Percentiles rank a stretch among this genome's conserved stretches.
These are phyloP conservation scores for Globisporangium okanoganense DNA, from an alignment of 352 stramenopile genomes.

Conservation along the genomic window DNA sequence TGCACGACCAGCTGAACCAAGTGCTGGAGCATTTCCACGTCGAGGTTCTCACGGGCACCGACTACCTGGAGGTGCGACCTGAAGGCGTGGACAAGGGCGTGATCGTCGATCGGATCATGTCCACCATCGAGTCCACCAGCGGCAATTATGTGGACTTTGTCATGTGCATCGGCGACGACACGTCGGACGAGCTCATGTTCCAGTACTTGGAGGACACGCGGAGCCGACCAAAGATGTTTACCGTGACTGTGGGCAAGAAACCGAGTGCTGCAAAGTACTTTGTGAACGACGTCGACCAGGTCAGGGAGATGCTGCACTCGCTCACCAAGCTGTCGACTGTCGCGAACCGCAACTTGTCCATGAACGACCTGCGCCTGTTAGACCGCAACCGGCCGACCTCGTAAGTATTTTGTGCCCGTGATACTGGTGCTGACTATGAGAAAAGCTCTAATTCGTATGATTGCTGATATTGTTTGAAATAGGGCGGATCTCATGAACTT, in stretches of 20 bases:
- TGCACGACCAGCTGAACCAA: constrained; percentile 97
- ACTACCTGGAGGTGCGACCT: constrained; percentile 94
- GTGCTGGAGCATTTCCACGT: constrained; percentile 95
- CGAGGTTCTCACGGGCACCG: constrained; percentile 88
- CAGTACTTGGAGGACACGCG: constrained; percentile 77
- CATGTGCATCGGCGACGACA: constrained; percentile 96
- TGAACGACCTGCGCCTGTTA: constrained; percentile 79
- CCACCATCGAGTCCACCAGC: constrained; percentile 77
- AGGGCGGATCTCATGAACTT: constrained; percentile 31
- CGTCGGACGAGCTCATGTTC: constrained; percentile 99
- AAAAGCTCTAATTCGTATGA: not conserved
- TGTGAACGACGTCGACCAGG: constrained; percentile 96
- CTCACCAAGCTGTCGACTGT: constrained; percentile 84
- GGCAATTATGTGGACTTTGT: constrained; percentile 94
- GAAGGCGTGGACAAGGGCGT: constrained; percentile 98
- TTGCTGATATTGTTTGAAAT: not conserved
- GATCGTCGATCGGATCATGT: constrained; percentile 95
- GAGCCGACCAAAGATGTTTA: constrained; percentile 84
- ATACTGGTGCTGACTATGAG: not conserved
- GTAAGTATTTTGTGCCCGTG: constrained; percentile 27
- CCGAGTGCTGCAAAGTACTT: constrained; percentile 97
- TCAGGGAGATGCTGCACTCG: constrained; percentile 91
- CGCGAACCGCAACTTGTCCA: constrained; percentile 79
- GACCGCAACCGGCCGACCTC: constrained; percentile 45
- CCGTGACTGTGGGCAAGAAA: constrained; percentile 98